Evolutionary conservation across 2,329 filamentous ascomycete species (phyloP), one percentile per base, ranked within the genome.

Genomic region (Verticillium tricorpus): DNA sequence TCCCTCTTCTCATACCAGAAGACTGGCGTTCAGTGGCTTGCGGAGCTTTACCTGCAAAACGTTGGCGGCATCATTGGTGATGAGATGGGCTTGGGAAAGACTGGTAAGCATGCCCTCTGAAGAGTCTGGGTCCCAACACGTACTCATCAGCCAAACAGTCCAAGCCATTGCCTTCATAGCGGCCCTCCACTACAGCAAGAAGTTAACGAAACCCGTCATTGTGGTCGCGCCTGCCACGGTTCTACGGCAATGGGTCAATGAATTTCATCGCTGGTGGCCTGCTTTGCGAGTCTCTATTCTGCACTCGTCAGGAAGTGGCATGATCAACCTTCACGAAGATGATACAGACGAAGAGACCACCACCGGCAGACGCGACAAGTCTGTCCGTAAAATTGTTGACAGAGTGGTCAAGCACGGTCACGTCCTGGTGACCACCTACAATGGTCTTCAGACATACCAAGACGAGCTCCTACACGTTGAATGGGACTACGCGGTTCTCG

Each of bases 251-350:
- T 99, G 95, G 95, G 95, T 97, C 14, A 96, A 96, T 66, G 95
- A 99, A 71, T 98, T 99, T 69, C 96, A 99, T 76, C 88, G 89
- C 14, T 99, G 96, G 96, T 99, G 96, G 96, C 95, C 95, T n/a
- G 89, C 95, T n/a, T 80, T 99, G 35, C 86, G 96, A 52, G 95
- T 99, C 5, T 96, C 93, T 0, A 98, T 99, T 64, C 75, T 99
- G 57, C 95, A 99, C 72, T 92, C 92, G 1, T 97, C 95, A 5
- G 95, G 95, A 2, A 98, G 93, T 73, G 96, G 95, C 19, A 98
- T 99, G 94, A 79, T 97, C 60, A 93, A 96, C 66, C 80, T 96
- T n/a, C 73, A 86, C 70, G 77, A 87, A 74, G 75, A 85, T 67
- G 76, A 80, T 17, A 79, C 81, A 60, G 79, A 82, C 52, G 76